Base-by-base conservation (phyloP, 1,284 basidiomycete genomes). In the Microbotryomycetes sp. region DNA sequence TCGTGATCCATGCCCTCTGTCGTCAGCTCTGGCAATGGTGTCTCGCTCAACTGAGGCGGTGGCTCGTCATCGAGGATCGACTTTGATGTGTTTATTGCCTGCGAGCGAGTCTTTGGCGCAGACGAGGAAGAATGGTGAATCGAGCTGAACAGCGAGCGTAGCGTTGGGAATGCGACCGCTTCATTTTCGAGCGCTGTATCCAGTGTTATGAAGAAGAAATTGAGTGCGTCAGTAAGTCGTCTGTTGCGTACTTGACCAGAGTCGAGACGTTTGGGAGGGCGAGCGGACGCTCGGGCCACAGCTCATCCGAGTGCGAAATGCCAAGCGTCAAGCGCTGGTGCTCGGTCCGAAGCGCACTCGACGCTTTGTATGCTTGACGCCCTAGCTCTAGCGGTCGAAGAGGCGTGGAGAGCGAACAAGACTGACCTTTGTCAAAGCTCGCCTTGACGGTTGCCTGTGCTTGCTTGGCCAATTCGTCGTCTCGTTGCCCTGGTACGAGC, bases 1-100 rank as follows among this genome's bases (percentile, higher is more conserved):
- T 90, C 88, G 24, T 83, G 81, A 68, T 85, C 85, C 83, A 96
- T 86, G n/a, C 82, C 86, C n/a, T 90, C 84, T 13, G 85, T 79
- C 62, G 85, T 87, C 23, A 97, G 81, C 54, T 82, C 82, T 2
- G 82, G 77, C 3, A 97, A 77, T 4, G 91, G 90, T 0, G 92
- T 94, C 16, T n/a, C 3, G 16, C 21, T 27, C 51, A 41, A 46
- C 23, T 2, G 58, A 60, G 26, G 52, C 30, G 26, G 46, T 28
- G 31, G 35, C 6, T 55, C 28, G 45, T 52, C 80, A 18, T 41
- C 35, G 11, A 41, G 18, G 35, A 41, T 18, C 11, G 35, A 41
- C 35, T 41, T 41, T n/a, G n/a, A n/a, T n/a, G n/a, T n/a, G 35
- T 41, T 41, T 9, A 11, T 41, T 9, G 35, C 35, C 18, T 41